Evolutionary conservation across 2,329 filamentous ascomycete genomes (phyloP).

Genomic region (Monosporascus sp.): DNA sequence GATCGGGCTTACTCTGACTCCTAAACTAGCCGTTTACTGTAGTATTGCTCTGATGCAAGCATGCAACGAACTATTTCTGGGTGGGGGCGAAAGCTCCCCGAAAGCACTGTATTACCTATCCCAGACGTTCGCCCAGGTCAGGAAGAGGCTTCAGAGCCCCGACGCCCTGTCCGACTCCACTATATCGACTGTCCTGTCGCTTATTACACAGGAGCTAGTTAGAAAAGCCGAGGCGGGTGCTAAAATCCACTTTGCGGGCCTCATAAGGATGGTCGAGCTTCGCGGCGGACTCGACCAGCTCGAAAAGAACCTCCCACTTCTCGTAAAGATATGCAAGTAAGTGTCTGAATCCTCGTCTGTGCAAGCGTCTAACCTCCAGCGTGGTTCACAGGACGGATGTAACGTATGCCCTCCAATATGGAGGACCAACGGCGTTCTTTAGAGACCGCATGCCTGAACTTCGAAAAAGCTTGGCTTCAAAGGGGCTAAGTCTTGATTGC

Average conservation of each 20-base stretch:
- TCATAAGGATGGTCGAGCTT: conserved; percentile 31
- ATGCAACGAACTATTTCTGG: background rate
- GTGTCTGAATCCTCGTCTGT: background rate
- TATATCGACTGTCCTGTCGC: background rate
- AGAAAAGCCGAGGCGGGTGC: background rate
- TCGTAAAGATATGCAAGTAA: conserved; percentile 22
- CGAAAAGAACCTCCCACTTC: conserved; percentile 8
- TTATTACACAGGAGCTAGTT: background rate
- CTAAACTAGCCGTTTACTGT: background rate
- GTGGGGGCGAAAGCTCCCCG: background rate
- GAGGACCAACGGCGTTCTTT: conserved; percentile 4
- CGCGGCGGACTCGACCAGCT: conserved; percentile 20
- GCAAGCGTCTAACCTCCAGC: background rate
- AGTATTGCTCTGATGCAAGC: background rate
- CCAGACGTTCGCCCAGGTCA: background rate
- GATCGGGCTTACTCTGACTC: background rate
- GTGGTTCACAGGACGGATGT: conserved; percentile 3
- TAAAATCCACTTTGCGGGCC: conserved; percentile 26
- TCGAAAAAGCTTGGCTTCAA: background rate
- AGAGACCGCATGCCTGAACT: conserved; percentile 4
- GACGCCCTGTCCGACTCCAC: background rate
- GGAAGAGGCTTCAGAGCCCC: background rate
- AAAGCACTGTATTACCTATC: background rate
- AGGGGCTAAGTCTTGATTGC: background rate
- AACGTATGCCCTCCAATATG: conserved; percentile 5